Evolutionary conservation across 2,329 filamentous ascomycete genomes (phyloP), one percentile per base, ranked within the genome.

Genomic region (Ceratocystis variospora): DNA sequence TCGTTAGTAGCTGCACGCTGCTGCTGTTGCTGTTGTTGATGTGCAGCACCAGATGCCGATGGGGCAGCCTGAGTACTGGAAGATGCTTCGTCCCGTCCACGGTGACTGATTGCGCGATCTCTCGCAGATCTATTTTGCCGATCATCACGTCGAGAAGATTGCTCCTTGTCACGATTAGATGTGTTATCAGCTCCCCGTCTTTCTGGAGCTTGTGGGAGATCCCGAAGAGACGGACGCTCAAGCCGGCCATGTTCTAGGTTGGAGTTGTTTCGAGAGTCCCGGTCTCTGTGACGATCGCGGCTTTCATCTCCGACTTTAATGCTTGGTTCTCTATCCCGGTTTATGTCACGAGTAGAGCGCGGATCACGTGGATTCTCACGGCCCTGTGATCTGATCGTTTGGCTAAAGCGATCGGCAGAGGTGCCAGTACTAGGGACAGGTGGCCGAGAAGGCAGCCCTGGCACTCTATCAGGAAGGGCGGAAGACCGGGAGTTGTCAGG

Each of bases 161-260:
- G 55, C 12, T 68, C 63, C n/a, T 68, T 66, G 25, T 68, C 66
- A 10, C 66, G 63, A 12, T 3, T 37, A 17, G 48, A 63, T 10
- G 6, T 45, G 44, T 17, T 59, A 44, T 64, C 64, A n/a, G 8
- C 22, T 5, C 61, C 45, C 10, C 62, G 84, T 65, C 83, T 78
- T 65, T 75, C 83, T 1, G 85, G 85, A 5, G 87, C 74, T 17
- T 73, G 68, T 74, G 75, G 46, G 71, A 72, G 6, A 73, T 79
- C 76, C 3, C 72, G 69, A 41, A 75, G 71, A 44, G 63, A 66
- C 6, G 65, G 67, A 17, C 59, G 67, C 33, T 62, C 68, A 45
- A 44, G 19, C 19, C 65, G 62, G 46, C 66, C 68, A 61, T 64
- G 68, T 41, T 66, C 64, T 19, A 65, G 31, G 19, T 19, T 55